Evolutionary conservation across 768 basidiomycete genomes (phyloP).

Genomic region (Sutorius australiensis): DNA sequence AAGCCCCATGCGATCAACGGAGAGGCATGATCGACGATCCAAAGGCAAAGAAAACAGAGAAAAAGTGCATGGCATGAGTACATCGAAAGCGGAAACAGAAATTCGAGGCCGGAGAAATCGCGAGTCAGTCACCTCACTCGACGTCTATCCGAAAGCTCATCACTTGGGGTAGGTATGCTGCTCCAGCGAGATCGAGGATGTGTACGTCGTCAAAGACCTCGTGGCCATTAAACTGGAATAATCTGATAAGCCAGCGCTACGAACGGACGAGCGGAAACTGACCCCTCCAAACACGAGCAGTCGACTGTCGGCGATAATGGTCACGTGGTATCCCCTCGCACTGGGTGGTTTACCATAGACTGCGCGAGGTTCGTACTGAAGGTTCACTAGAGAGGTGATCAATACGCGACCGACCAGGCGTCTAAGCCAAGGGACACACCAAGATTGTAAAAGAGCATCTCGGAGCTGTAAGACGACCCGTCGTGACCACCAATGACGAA

Average conservation of each 20-base stretch:
- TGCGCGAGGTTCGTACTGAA: conserved; percentile 76
- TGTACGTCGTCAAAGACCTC: conserved; percentile 83
- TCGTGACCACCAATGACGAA: conserved; percentile 91
- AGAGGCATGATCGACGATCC: conserved; percentile 4
- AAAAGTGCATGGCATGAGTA: not conserved
- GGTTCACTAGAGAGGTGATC: conserved; percentile 52
- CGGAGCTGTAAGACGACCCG: conserved; percentile 65
- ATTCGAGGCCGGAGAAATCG: not conserved
- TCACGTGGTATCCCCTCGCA: conserved; percentile 80
- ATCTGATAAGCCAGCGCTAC: not conserved
- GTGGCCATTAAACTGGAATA: conserved; percentile 65
- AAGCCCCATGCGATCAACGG: conserved; percentile 13
- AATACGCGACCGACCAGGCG: not conserved
- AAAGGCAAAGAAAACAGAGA: not conserved
- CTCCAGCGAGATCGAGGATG: conserved; percentile 80
- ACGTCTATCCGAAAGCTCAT: conserved; percentile 67
- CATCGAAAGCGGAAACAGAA: not conserved
- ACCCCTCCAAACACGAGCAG: conserved; percentile 82
- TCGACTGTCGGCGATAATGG: conserved; percentile 78
- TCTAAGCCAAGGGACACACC: conserved; percentile 43
- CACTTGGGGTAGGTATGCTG: conserved; percentile 88
- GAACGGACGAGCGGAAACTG: conserved; percentile 4
- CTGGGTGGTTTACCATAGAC: conserved; percentile 66
- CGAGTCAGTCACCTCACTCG: conserved; percentile 10
- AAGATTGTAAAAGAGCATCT: conserved; percentile 82